These are phyloP conservation scores for apple (Malus domestica) DNA, from an alignment of 306 rosid species.

Conservation along the genomic window DNA sequence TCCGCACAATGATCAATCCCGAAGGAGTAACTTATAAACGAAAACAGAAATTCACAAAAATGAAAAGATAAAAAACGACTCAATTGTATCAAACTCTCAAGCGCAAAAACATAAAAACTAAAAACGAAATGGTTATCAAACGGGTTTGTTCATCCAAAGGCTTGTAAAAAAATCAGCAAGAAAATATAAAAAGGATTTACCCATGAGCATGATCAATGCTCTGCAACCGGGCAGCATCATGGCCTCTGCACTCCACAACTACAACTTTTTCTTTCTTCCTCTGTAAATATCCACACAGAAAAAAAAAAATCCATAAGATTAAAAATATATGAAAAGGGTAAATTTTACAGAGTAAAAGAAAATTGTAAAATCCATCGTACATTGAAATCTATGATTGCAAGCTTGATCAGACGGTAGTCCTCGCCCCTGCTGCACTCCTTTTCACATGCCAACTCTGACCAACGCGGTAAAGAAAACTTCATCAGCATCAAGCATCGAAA, in stretches of 20 bases:
- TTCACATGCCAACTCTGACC: conserved; percentile 76
- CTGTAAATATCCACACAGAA: conserved; percentile 24
- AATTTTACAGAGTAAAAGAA: conserved; percentile 1
- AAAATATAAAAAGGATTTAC: conserved; percentile 32
- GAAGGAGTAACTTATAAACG: background rate
- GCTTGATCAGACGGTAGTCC: conserved; percentile 90
- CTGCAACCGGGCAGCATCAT: conserved; percentile 76
- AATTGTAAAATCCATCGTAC: conserved; percentile 26
- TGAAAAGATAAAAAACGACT: background rate
- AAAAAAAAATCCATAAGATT: background rate
- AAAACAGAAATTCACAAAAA: background rate
- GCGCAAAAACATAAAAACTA: background rate
- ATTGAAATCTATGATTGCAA: conserved; percentile 74
- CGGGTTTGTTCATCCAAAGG: background rate
- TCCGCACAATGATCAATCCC: background rate
- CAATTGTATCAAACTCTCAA: background rate
- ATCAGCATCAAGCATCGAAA: background rate
- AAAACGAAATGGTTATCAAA: background rate
- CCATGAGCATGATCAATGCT: conserved; percentile 85
- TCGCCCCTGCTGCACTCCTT: conserved; percentile 98
- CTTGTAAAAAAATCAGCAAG: background rate
- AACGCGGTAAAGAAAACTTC: conserved; percentile 16
- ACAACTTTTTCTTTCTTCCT: conserved; percentile 56
- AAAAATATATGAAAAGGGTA: background rate
- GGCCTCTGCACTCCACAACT: conserved; percentile 84